Percentiles rank a stretch among this genome's conserved stretches.
These are phyloP conservation scores for Barnettozyma sp. DNA, from an alignment of 805 yeast genomes.

Conservation along the genomic window DNA sequence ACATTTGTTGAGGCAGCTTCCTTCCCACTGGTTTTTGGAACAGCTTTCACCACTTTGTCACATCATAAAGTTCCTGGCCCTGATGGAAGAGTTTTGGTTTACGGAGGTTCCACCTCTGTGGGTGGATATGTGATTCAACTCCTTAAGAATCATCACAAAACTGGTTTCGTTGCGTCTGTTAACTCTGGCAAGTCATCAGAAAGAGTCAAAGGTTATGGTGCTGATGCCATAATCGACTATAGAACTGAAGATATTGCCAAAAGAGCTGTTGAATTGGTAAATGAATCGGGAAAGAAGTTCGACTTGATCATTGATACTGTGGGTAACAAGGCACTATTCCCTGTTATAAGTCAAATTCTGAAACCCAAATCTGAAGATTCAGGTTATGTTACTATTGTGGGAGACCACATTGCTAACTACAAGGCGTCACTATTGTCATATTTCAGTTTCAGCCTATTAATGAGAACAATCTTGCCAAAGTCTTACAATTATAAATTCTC, in stretches of 20 bases:
- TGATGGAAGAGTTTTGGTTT: slow-evolving; percentile 45
- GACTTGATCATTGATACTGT: slow-evolving; percentile 60
- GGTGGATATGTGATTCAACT: slow-evolving; percentile 52
- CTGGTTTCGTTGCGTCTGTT: slow-evolving; percentile 47
- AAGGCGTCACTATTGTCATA: slow-evolving; percentile 7
- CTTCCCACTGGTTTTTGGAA: slow-evolving; percentile 55
- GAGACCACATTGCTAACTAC: slow-evolving; percentile 40
- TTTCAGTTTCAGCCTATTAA: slow-evolving; percentile 9
- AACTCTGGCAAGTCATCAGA: slow-evolving; percentile 45
- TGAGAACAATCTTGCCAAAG: slow-evolving; percentile 14
- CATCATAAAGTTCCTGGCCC: slow-evolving; percentile 32
- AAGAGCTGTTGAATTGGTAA: slow-evolving; percentile 25
- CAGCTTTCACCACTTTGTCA: slow-evolving; percentile 43
- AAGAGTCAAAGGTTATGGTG: slow-evolving; percentile 45
- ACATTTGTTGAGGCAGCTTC: slow-evolving; percentile 50
- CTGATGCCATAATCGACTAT: slow-evolving; percentile 52
- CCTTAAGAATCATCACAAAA: slow-evolving; percentile 41
- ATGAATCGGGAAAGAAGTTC: slow-evolving; percentile 37
- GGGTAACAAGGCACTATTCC: slow-evolving; percentile 48
- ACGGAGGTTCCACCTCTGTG: slow-evolving; percentile 73
- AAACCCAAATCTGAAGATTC: slow-evolving; percentile 42
- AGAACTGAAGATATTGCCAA: slow-evolving; percentile 36
- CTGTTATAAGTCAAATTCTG: slow-evolving; percentile 35
- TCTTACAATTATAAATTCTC: slow-evolving; percentile 24
- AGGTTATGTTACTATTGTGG: slow-evolving; percentile 47